phyloP scores from a whole-genome alignment of 139 green algal genomes.

The Closterium sp. region DNA sequence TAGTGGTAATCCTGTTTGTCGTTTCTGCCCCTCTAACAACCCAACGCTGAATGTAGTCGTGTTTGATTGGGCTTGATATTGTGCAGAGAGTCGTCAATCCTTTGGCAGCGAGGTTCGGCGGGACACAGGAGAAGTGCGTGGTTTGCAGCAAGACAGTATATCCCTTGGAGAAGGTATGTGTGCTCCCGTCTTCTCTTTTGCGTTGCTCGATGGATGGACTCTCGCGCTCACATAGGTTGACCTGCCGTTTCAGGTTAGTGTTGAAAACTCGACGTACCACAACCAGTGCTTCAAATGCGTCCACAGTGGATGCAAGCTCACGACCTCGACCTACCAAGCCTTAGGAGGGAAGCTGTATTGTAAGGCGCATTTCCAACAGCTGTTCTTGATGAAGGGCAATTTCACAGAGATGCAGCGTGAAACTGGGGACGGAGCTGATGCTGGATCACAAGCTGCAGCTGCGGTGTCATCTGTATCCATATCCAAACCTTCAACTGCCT shows the following conservation, averaged over 20 bases:
- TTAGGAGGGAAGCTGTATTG: constrained; percentile 41
- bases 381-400: constrained; percentile 43
- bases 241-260: constrained; percentile 22
- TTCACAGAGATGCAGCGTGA: constrained; percentile 33
- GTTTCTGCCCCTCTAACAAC: background rate
- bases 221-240: background rate
- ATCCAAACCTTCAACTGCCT: background rate
- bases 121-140: constrained; percentile 46
- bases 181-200: background rate
- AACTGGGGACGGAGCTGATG: background rate
- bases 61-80: background rate
- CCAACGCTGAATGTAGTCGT: background rate
- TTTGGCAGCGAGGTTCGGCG: constrained; percentile 22
- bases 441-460: background rate
- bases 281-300: constrained; percentile 48
- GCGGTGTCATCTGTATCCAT: background rate
- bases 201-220: background rate
- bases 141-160: constrained; percentile 50
- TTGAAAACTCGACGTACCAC: constrained; percentile 40
- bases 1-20: background rate
- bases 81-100: constrained; percentile 5
- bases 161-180: constrained; percentile 42
- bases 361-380: constrained; percentile 37
- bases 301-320: constrained; percentile 34
- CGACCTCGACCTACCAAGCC: constrained; percentile 26